These are phyloP conservation scores for Logfia minima DNA, from an alignment of 129 eudicot species.

Conservation along the genomic window DNA sequence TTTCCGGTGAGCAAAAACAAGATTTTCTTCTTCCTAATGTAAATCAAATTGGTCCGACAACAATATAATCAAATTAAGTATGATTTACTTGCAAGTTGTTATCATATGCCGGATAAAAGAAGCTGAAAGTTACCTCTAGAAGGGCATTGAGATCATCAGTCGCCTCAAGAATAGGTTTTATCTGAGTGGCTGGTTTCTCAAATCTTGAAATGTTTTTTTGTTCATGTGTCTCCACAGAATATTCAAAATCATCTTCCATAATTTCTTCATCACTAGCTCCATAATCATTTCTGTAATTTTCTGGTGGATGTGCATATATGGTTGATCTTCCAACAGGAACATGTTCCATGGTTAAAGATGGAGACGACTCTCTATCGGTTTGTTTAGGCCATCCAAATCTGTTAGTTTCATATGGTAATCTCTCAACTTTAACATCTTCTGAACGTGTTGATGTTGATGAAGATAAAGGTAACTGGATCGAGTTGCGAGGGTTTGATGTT, in stretches of 20 bases:
- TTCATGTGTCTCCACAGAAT: conserved; percentile 29
- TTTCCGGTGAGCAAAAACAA: conserved; percentile 58
- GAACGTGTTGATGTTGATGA: conserved; percentile 27
- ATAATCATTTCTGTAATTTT: conserved; percentile 35
- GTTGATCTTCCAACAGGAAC: conserved; percentile 38
- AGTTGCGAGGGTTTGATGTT: conserved; percentile 41
- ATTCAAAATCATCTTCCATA: conserved; percentile 50
- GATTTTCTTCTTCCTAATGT: conserved; percentile 65
- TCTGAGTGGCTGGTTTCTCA: conserved; percentile 27
- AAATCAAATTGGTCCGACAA: conserved; percentile 17
- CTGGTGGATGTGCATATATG: conserved; percentile 27
- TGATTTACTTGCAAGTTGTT: neutral
- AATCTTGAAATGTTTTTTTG: conserved; percentile 23
- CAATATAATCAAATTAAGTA: neutral
- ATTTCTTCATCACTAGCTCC: conserved; percentile 31
- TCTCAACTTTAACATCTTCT: conserved; percentile 39
- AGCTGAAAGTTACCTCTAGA: conserved; percentile 43
- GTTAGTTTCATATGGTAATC: conserved; percentile 30
- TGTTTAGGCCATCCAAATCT: conserved; percentile 62
- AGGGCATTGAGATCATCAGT: conserved; percentile 46
- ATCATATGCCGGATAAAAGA: neutral
- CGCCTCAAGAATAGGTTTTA: conserved; percentile 30
- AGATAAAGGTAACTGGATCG: conserved; percentile 39
- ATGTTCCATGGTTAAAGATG: conserved; percentile 39
- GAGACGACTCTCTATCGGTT: conserved; percentile 38